Base-by-base conservation (phyloP, 257 asterid genomes). In the Solanum okadae region DNA sequence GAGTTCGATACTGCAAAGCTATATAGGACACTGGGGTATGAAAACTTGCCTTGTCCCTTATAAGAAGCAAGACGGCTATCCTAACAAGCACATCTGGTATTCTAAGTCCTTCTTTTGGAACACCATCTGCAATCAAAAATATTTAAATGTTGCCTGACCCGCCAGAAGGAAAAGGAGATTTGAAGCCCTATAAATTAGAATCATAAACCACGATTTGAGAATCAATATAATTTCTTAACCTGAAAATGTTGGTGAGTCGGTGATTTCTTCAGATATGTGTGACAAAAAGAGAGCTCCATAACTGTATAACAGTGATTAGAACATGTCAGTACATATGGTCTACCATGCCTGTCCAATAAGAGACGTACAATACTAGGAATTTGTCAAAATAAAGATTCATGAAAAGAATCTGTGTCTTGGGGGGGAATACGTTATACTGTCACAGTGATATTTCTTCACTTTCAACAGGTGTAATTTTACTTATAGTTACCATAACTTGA, bases 21-120 rank as follows among this genome's bases (percentile, higher is more conserved):
- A 81, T 29, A 81, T 10, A 29, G 40, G 67, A 81, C 67, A 27
- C 13, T 4, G 40, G 85, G 3, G 33, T 46, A 44, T 79, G 12
- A 87, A 22, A 72, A 91, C 95, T 91, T 93, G 95, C 99, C 92
- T 95, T 97, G 78, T 96, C 98, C 92, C 94, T 89, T 86, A 96
- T 75, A 84, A 95, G 97, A 89, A 92, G 87, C 83, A 97, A 89
- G 59, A 93, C 91, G 42, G 96, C 98, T 76, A 96, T 92, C 91
- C 99, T 94, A 83, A 94, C 96, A 85, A 96, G 99, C 46, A 97
- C 98, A 89, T 97, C 99, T 82, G 91, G 93, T 90, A 94, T 94
- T 90, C 98, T 90, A 31, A 97, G 91, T 88, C 99, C 99, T 92
- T 95, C 99, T 93, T 97, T 97, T 52, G 99, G 99, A 77, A 97